phyloP scores from a whole-genome alignment of 768 basidiomycete species.

The Suillus fuscotomentosus region DNA sequence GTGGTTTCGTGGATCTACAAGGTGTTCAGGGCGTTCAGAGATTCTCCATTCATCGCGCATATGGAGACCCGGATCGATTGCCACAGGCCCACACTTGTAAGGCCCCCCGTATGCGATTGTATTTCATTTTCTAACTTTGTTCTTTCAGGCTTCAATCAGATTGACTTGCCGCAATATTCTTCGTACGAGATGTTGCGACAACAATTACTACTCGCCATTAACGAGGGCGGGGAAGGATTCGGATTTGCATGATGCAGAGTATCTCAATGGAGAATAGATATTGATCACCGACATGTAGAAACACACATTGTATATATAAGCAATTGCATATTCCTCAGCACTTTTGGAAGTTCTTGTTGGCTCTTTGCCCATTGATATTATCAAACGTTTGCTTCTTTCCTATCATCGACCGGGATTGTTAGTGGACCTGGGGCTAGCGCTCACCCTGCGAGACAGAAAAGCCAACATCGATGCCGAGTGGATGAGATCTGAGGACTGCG shows the following conservation, averaged over 20 bases:
- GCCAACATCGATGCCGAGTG: too few species aligned
- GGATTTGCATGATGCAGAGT: conserved; percentile 59
- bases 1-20: conserved; percentile 94
- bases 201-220: conserved; percentile 87
- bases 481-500: too few species aligned
- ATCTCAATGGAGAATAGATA: conserved; percentile 12
- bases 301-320: conserved; percentile 34
- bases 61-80: conserved; percentile 79
- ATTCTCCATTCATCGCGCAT: conserved; percentile 95
- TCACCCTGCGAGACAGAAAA: background rate
- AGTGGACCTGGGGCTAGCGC: background rate
- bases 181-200: conserved; percentile 96
- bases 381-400: background rate
- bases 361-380: background rate
- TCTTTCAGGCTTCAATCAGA: conserved; percentile 82
- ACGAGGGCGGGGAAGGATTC: conserved; percentile 95
- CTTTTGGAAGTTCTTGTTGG: background rate
- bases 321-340: conserved; percentile 16
- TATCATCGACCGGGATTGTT: background rate
- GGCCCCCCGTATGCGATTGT: conserved; percentile 23
- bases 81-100: conserved; percentile 90
- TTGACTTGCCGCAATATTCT: conserved; percentile 91
- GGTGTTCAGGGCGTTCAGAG: conserved; percentile 92
- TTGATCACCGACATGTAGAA: conserved; percentile 25
- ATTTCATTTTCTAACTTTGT: conserved; percentile 13